Percentiles rank a stretch among this genome's conserved stretches.
Conservation (phyloP, 257 asterid genomes). For the Nicotiana attenuata region DNA sequence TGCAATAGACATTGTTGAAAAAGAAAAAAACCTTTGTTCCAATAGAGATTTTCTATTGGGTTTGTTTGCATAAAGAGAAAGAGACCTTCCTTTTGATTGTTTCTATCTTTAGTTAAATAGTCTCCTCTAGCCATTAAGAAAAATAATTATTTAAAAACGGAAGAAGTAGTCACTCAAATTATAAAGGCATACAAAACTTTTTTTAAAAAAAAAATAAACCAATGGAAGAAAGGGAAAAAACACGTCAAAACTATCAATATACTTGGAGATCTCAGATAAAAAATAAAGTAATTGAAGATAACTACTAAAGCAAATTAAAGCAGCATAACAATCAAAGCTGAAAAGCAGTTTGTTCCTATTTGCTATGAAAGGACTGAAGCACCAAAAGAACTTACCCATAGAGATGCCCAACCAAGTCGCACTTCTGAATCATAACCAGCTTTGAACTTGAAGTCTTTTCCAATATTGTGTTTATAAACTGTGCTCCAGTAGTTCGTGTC, state of each 20-base stretch:
- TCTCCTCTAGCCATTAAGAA: not conserved
- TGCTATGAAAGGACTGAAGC: not conserved
- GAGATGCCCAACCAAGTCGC: constrained; percentile 95
- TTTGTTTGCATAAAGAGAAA: not conserved
- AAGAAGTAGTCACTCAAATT: not conserved
- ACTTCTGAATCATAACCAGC: constrained; percentile 93
- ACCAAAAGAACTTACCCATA: constrained; percentile 57
- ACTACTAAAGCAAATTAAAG: constrained; percentile 10
- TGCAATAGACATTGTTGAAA: not conserved
- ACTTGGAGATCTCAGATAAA: no score
- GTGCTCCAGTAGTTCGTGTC: constrained; percentile 79
- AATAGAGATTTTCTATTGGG: not conserved
- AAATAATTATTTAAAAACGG: not conserved
- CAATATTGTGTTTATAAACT: constrained; percentile 76
- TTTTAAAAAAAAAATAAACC: not conserved
- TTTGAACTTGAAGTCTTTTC: constrained; percentile 81
- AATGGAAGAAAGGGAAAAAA: not conserved
- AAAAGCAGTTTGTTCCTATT: not conserved
- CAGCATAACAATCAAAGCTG: not conserved
- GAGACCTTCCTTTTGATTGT: not conserved
- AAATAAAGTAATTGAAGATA: not conserved
- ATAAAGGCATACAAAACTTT: not conserved
- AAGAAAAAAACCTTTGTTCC: not conserved
- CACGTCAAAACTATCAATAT: not conserved
- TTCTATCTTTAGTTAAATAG: not conserved